A percentile compares a stretch with the other conserved stretches of the same genome.
phyloP scores from a whole-genome alignment of 257 asterid genomes.

The Striga asiatica region DNA sequence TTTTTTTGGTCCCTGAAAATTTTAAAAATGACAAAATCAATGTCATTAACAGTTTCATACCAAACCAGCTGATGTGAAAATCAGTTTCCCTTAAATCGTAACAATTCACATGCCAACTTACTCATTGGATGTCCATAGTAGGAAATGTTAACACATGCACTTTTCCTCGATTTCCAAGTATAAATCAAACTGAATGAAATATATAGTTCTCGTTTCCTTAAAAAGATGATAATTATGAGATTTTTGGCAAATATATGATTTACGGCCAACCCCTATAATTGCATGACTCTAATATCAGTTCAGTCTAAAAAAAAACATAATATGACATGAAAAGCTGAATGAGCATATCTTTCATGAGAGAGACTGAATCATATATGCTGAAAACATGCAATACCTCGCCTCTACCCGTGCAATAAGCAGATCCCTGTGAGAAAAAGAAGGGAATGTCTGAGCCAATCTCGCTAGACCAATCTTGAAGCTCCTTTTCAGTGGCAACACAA shows the following conservation, averaged over 20 bases:
- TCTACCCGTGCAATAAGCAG: slow-evolving; percentile 92
- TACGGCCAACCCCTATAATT: neutral
- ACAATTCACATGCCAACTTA: too few relatives aligned
- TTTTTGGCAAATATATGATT: neutral
- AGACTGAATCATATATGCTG: neutral
- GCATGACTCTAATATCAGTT: neutral
- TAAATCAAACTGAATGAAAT: neutral
- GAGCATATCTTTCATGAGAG: neutral
- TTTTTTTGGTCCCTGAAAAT: too few relatives aligned
- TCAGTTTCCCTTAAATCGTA: too few relatives aligned
- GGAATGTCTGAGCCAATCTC: slow-evolving; percentile 97
- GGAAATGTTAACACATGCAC: too few relatives aligned
- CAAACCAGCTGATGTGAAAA: too few relatives aligned
- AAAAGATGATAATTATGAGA: too few relatives aligned
- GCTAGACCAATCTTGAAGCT: slow-evolving; percentile 91
- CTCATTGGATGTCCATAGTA: too few relatives aligned
- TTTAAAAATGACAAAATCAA: too few relatives aligned
- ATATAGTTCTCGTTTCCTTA: too few relatives aligned
- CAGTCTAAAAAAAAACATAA: neutral
- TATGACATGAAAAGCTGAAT: neutral
- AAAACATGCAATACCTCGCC: slow-evolving; percentile 82
- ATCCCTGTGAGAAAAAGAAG: slow-evolving; percentile 92
- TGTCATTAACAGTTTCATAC: too few relatives aligned
- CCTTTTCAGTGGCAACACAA: slow-evolving; percentile 70
- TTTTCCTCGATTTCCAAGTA: neutral